Evolutionary conservation across 768 basidiomycete genomes (phyloP), one percentile per base, ranked within the genome.

Genomic region (Hemileccinum rubropunctum): DNA sequence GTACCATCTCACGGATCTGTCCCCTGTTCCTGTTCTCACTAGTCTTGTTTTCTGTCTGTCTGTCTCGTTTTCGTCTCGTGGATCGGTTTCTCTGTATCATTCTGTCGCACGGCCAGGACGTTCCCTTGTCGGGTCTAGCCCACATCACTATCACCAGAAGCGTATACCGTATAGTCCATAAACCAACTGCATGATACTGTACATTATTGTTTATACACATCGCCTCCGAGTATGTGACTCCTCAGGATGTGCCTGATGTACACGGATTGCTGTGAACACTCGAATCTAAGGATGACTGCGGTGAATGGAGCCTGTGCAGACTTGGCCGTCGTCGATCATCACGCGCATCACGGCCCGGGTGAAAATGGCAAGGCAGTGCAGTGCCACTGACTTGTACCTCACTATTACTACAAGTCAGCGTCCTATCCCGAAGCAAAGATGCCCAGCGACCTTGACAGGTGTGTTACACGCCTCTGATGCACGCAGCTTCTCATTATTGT

Each of bases 371-470:
- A 56, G 50, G 62, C 62, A 54, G 64, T 64, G 61, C 55, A 55
- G 53, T 52, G 54, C 58, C 62, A 65, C 62, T 42, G 44, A 50
- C 23, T 18, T 8, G 55, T 64, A 36, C 62, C 62, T 58, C 53
- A 48, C 51, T 46, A 58, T 64, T 56, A 63, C 59, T 45, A 38
- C 49, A 66, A 66, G 56, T 66, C 63, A 66, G 64, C 63, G 63
- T 47, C 56, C 51, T 66, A 64, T 64, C 63, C 59, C 15, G 37
- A 28, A 42, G 33, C 42, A 35, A 55, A 47, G 44, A 77, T 80
- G 80, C 73, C 79, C 32, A 80, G 80, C 54, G 80, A 81, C 60
- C 70, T 81, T 49, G 80, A 81, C 67, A 76, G 74, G 79, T 80
- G 63, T 71, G 77, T 67, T 58, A 49, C 58, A 65, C 63, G 58